These are phyloP conservation scores for Aspergillus thermomutatus DNA, from an alignment of 2,329 filamentous ascomycete species.

Conservation along the genomic window DNA sequence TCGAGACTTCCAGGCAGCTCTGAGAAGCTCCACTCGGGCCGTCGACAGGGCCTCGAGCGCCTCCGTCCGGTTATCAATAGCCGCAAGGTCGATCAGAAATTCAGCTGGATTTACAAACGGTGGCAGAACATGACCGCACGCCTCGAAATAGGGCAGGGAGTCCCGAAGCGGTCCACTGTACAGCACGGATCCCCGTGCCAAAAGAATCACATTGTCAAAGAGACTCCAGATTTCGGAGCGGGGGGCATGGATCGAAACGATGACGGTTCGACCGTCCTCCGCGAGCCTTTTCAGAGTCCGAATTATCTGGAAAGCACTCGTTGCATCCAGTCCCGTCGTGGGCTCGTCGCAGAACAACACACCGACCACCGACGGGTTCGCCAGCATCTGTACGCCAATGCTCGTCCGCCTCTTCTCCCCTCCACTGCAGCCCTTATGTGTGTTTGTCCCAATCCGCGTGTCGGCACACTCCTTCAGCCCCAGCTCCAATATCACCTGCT, in stretches of 20 bases:
- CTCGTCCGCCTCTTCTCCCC: constrained; percentile 75
- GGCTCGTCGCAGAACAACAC: constrained; percentile 72
- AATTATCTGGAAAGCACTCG: constrained; percentile 71
- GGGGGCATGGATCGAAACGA: constrained; percentile 74
- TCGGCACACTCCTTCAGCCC: constrained; percentile 74
- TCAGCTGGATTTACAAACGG: constrained; percentile 76
- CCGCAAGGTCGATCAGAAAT: constrained; percentile 70
- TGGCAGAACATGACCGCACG: constrained; percentile 59
- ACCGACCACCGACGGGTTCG: constrained; percentile 71
- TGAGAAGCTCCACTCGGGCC: constrained; percentile 60
- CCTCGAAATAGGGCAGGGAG: constrained; percentile 63
- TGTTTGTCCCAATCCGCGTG: constrained; percentile 67
- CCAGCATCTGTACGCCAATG: constrained; percentile 74
- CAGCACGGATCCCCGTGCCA: constrained; percentile 65
- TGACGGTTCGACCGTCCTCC: constrained; percentile 64
- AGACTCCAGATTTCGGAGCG: constrained; percentile 76
- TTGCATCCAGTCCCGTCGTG: constrained; percentile 70
- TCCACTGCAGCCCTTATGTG: constrained; percentile 72
- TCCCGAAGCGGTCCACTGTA: constrained; percentile 61
- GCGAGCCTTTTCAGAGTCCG: constrained; percentile 67
- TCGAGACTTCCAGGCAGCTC: constrained; percentile 53
- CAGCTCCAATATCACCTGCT: constrained; percentile 72
- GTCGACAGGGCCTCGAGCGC: constrained; percentile 62
- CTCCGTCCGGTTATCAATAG: constrained; percentile 67
- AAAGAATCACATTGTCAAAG: constrained; percentile 68